These are phyloP conservation scores for Sporothrix curviconia DNA, from an alignment of 2,329 filamentous ascomycete genomes.

Conservation along the genomic window DNA sequence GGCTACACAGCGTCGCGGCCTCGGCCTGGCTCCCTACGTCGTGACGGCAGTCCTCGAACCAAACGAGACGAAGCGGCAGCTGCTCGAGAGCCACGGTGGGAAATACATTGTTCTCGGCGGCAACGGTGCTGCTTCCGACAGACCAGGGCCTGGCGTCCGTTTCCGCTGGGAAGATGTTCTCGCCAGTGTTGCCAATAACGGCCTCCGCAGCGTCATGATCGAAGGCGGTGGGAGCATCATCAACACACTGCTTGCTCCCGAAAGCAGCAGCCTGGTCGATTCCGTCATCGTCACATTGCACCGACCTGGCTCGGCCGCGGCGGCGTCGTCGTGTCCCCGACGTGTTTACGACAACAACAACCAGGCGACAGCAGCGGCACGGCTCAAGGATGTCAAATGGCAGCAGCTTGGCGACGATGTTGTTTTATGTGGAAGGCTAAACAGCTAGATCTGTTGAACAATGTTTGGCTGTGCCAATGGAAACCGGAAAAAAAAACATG, in stretches of 20 bases:
- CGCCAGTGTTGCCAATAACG: slow-evolving; percentile 47
- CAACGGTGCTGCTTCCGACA: slow-evolving; percentile 16
- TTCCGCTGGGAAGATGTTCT: slow-evolving; percentile 63
- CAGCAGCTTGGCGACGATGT: slow-evolving; percentile 74
- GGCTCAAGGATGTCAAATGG: slow-evolving; percentile 64
- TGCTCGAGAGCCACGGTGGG: slow-evolving; percentile 46
- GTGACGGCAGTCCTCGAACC: slow-evolving; percentile 46
- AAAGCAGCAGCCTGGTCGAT: slow-evolving; percentile 54
- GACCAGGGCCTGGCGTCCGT: slow-evolving; percentile 30
- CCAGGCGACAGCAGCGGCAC: slow-evolving; percentile 52
- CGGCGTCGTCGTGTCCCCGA: slow-evolving; percentile 70
- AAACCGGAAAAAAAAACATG: no score
- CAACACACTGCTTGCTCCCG: slow-evolving; percentile 65
- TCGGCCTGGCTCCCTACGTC: slow-evolving; percentile 68
- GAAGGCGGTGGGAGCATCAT: slow-evolving; percentile 82
- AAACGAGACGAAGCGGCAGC: slow-evolving; percentile 34
- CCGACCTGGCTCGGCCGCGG: slow-evolving; percentile 83
- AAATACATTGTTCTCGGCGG: slow-evolving; percentile 39
- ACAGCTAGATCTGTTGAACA: slow-evolving; percentile 8
- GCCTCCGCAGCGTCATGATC: slow-evolving; percentile 77
- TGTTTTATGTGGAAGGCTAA: slow-evolving; percentile 62
- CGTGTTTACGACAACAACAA: slow-evolving; percentile 45
- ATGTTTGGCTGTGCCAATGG: background rate
- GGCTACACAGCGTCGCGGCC: slow-evolving; percentile 53
- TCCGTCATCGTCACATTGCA: slow-evolving; percentile 84